Base-by-base conservation (phyloP, 306 rosid species). In the Prunus dulcis region DNA sequence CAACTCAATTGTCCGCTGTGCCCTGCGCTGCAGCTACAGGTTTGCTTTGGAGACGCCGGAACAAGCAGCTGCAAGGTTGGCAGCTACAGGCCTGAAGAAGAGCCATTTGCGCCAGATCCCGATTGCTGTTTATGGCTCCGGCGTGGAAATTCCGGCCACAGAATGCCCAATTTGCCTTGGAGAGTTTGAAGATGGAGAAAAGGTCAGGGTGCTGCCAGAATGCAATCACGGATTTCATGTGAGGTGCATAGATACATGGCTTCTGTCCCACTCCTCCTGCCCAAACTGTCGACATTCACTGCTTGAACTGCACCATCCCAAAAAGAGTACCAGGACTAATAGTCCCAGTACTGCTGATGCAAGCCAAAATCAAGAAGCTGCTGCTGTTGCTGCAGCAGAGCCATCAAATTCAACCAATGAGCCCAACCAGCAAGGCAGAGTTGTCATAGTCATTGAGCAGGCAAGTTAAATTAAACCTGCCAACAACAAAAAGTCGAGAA, bases 221-320 rank as follows among this genome's bases (percentile, higher is more conserved):
- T 94, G 98, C 58, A 87, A 89, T 58, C 98, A 94, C 80, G 97
- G 88, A 20, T 94, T 94, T 70, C 98, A 91, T 70, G 89, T 92
- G n/a, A 80, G 68, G 11, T 94, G 98, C 75, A 90, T 94, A 7
- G 97, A 94, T 81, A 83, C 89, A 19, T 91, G 98, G 98, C 79
- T 94, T 2, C 6, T 85, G 65, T 85, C 95, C 12, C 94, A 94
- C 77, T 90, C 96, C 1, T 94, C 98, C 2, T 94, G 97, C 75
- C 98, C 98, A 2, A 94, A 85, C 74, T 94, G 98, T 67, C 87
- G 98, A 25, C 88, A 81, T 43, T 87, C 93, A 0, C 56, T 94
- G 70, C 80, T 86, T 0, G 82, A 85, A 55, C 84, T 72, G 12
- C 62, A 7, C 49, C 60, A 56, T 25, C 57, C 68, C 5, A 27